A percentile compares a stretch with the other conserved stretches of the same genome.
phyloP scores from a whole-genome alignment of 139 green algal genomes.

The Chlamydomonas schloesseri region DNA sequence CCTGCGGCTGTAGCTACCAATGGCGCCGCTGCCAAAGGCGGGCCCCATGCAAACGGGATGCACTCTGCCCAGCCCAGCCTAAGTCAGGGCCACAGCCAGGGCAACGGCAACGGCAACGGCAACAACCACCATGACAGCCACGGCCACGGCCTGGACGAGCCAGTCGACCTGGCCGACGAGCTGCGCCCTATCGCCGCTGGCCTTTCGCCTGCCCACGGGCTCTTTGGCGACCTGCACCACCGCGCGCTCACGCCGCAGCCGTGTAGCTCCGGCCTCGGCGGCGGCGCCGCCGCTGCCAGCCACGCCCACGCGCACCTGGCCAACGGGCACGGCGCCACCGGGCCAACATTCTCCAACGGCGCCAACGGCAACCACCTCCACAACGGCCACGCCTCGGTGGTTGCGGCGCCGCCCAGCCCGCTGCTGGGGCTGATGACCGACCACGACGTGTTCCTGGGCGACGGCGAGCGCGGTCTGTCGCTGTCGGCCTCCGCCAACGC shows the following conservation, averaged over 20 bases:
- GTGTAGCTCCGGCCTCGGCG: not conserved
- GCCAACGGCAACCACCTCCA: not conserved
- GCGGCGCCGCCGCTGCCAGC: not conserved
- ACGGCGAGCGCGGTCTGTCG: not conserved
- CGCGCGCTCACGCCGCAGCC: not conserved
- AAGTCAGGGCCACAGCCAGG: not conserved
- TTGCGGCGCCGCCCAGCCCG: not conserved
- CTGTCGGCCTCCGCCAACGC: not conserved
- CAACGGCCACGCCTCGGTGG: not conserved
- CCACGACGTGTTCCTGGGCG: conserved; percentile 25
- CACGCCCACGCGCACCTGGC: not conserved
- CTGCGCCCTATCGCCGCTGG: not conserved
- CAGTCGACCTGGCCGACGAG: not conserved
- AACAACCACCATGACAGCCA: too few relatives aligned
- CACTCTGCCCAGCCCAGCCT: not conserved
- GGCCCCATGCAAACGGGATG: not conserved
- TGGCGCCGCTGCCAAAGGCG: too few relatives aligned
- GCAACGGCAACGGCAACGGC: too few relatives aligned
- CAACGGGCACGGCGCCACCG: not conserved
- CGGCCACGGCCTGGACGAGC: not conserved
- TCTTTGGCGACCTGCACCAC: conserved; percentile 14
- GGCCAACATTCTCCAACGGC: not conserved
- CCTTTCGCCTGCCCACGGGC: conserved; percentile 11
- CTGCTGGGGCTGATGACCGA: conserved; percentile 1
- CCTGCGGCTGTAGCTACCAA: too few relatives aligned